Base-by-base conservation (phyloP, 352 stramenopile species). In the Labyrinthula sp. region DNA sequence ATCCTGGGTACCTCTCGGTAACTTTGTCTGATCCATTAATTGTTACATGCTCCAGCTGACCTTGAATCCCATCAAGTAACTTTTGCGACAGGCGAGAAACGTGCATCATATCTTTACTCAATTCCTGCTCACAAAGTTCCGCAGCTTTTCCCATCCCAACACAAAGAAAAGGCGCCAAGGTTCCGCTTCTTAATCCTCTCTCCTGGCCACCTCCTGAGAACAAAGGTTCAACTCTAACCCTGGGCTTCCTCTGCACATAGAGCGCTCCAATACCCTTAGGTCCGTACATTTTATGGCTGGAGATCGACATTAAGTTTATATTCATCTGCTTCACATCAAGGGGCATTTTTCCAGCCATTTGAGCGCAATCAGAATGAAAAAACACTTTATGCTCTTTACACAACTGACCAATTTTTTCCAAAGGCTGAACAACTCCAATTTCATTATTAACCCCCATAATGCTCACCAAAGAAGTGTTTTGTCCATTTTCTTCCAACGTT, bases 361-460 rank as follows among this genome's bases (percentile, higher is more conserved):
- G 89, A 25, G 90, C 90, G 2, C 85, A 82, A 68, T 99, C 90
- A 12, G 78, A 92, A 68, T 98, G 90, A 69, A 99, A 99, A 56
- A 96, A 92, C 22, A 95, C 73, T 60, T 89, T 90, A 52, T 70
- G 62, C 15, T 68, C 65, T 35, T 75, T 72, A 60, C 81, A 93
- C 37, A 93, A 79, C 45, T 77, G 64, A 18, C 83, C 83, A 61
- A 97, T 94, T 52, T 93, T 79, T 64, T 93, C 77, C 2, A 98
- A 67, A 6, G 85, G 85, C 64, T 99, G 90, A 21, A 95, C 52
- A 22, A 95, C 91, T 25, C 90, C 90, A 64, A 98, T 98, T 67
- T 99, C 90, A 64, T 99, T 99, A 72, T 99, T 95, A 33, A 99
- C 88, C 1, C 85, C 88, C 73, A 99, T 97, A 30, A 99, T 69